These are phyloP conservation scores for Biancaea sappan DNA, from an alignment of 306 rosid genomes.

Conservation along the genomic window DNA sequence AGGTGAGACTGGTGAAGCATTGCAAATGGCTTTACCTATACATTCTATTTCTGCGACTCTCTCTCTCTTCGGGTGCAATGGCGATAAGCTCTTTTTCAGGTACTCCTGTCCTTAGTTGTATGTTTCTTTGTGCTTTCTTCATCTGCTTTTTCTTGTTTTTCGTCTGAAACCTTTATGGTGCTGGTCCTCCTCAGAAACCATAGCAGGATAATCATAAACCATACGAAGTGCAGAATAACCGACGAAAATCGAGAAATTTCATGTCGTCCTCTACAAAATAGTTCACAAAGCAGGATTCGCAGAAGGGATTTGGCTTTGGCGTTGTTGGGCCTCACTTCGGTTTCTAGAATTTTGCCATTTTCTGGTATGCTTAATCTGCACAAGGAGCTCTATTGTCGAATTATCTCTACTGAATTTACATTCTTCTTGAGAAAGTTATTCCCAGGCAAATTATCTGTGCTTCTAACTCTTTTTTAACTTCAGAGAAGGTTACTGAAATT, in stretches of 20 bases:
- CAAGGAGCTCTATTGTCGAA: background rate
- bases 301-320: conserved; percentile 1
- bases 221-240: background rate
- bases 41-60: background rate
- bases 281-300: background rate
- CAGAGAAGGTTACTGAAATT: background rate
- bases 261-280: background rate
- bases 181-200: conserved; percentile 17
- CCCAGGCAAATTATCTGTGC: background rate
- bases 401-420: background rate
- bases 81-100: conserved; percentile 2
- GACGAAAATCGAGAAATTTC: background rate
- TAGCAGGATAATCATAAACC: background rate
- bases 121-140: background rate
- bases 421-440: background rate
- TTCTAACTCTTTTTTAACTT: background rate
- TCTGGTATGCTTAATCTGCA: conserved; percentile 10
- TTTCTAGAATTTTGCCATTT: background rate
- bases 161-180: background rate
- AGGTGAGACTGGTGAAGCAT: background rate
- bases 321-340: conserved; percentile 7
- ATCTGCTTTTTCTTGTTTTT: background rate
- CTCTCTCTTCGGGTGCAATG: background rate
- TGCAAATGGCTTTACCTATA: background rate
- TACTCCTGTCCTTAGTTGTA: background rate